These are phyloP conservation scores for Xylariaceae sp. DNA, from an alignment of 2,329 filamentous ascomycete genomes.

Conservation along the genomic window DNA sequence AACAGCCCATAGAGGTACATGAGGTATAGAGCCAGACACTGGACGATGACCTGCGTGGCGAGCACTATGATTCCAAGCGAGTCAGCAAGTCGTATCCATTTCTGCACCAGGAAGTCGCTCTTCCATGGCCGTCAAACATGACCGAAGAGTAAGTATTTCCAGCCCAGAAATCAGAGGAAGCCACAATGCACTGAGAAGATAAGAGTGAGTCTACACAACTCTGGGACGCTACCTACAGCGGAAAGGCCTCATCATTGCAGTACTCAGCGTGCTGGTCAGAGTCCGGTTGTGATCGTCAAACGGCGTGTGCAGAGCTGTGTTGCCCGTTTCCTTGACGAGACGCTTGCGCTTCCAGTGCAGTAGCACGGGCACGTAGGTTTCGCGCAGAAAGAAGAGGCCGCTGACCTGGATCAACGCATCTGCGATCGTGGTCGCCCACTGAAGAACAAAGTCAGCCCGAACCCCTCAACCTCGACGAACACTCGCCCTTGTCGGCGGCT, in stretches of 20 bases:
- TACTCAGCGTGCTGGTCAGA: constrained; percentile 26
- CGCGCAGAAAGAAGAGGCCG: constrained; percentile 52
- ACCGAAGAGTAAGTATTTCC: no score
- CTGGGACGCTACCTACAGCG: no score
- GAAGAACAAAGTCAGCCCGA: no score
- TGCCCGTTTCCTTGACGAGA: constrained; percentile 52
- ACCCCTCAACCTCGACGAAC: no score
- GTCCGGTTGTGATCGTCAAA: constrained; percentile 39
- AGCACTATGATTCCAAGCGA: no score
- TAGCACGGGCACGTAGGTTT: constrained; percentile 60
- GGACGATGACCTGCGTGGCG: constrained; percentile 43
- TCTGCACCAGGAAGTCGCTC: no score
- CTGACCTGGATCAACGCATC: constrained; percentile 53
- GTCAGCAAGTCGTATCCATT: no score
- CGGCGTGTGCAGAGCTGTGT: constrained; percentile 38
- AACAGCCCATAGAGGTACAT: constrained; percentile 48
- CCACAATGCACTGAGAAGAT: no score
- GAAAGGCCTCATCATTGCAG: constrained; percentile 39
- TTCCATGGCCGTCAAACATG: no score
- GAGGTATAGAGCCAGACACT: constrained; percentile 42
- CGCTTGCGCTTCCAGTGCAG: constrained; percentile 48
- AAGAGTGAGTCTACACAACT: no score
- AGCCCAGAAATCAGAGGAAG: no score
- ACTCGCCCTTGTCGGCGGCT: no score
- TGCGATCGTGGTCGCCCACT: constrained; percentile 53